These are phyloP conservation scores for Pythium insidiosum DNA, from an alignment of 352 stramenopile species.

Conservation along the genomic window DNA sequence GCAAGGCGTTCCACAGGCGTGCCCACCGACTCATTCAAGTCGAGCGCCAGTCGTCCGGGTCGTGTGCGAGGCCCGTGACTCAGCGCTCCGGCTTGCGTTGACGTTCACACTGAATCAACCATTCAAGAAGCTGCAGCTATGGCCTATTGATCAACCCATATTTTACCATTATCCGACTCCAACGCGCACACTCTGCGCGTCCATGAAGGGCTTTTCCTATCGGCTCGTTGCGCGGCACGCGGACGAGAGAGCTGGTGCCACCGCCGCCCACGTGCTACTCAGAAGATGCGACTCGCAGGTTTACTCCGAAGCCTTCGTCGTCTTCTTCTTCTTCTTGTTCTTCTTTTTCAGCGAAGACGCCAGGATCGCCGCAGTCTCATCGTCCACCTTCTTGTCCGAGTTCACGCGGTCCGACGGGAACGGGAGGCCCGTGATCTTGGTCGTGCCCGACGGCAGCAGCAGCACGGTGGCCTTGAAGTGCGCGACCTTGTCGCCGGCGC, in stretches of 20 bases:
- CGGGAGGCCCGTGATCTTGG: constrained; percentile 93
- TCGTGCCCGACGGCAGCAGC: constrained; percentile 93
- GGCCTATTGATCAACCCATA: constrained; percentile 15
- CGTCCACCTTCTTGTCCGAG: constrained; percentile 90
- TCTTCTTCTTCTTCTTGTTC: constrained; percentile 95
- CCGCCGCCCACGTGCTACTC: no score
- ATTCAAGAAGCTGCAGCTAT: background rate
- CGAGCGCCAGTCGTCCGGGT: constrained; percentile 13
- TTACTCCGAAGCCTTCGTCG: no score
- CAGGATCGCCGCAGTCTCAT: constrained; percentile 89
- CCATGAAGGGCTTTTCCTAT: background rate
- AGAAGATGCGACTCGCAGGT: no score
- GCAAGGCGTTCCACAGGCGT: constrained; percentile 13
- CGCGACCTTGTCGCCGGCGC: constrained; percentile 91
- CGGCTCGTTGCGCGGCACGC: no score
- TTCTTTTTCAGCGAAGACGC: constrained; percentile 93
- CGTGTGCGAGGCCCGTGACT: constrained; percentile 2
- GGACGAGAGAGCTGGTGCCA: no score
- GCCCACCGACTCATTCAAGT: constrained; percentile 24
- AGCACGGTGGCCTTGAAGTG: constrained; percentile 99
- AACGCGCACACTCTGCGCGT: no score
- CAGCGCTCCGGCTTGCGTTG: background rate
- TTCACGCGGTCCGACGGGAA: constrained; percentile 87
- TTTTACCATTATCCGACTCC: constrained; percentile 19
- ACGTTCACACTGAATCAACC: background rate